These are phyloP conservation scores for Pythium phragmitis DNA, from an alignment of 352 stramenopile genomes.

Conservation along the genomic window DNA sequence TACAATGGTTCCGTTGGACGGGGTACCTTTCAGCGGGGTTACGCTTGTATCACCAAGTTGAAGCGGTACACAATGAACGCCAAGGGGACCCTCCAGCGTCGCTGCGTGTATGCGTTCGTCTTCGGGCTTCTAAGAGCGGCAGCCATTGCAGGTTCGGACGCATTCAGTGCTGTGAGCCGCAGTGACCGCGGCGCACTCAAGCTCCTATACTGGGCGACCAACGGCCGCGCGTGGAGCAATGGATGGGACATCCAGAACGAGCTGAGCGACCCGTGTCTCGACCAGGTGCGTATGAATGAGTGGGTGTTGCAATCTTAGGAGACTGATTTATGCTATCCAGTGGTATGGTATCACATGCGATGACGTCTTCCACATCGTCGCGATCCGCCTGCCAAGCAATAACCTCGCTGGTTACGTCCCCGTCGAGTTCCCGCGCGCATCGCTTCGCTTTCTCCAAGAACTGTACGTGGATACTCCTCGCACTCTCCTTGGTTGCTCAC, in stretches of 20 bases:
- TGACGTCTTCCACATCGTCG: constrained; percentile 43
- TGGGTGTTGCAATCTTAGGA: neutral
- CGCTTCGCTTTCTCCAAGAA: constrained; percentile 52
- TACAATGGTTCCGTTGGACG: no score
- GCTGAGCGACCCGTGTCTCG: constrained; percentile 56
- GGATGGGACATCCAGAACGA: constrained; percentile 70
- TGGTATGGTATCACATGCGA: constrained; percentile 72
- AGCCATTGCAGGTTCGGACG: neutral
- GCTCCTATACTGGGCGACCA: constrained; percentile 61
- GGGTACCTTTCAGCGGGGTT: neutral
- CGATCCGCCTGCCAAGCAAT: constrained; percentile 59
- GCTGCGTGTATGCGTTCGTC: neutral
- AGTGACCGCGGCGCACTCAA: constrained; percentile 66
- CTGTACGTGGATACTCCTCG: constrained; percentile 32
- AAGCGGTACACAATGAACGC: neutral
- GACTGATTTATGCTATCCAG: constrained; percentile 26
- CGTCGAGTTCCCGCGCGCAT: constrained; percentile 44
- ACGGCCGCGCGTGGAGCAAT: constrained; percentile 46
- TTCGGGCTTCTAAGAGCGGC: neutral
- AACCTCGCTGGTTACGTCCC: constrained; percentile 64
- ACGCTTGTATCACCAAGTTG: neutral
- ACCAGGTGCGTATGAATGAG: constrained; percentile 30
- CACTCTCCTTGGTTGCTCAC: neutral
- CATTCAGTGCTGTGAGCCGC: constrained; percentile 22
- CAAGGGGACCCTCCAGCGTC: neutral